Percentiles rank a stretch among this genome's conserved stretches.
These are phyloP conservation scores for Neofusicoccum cordaticola DNA, from an alignment of 2,329 filamentous ascomycete genomes.

Conservation along the genomic window DNA sequence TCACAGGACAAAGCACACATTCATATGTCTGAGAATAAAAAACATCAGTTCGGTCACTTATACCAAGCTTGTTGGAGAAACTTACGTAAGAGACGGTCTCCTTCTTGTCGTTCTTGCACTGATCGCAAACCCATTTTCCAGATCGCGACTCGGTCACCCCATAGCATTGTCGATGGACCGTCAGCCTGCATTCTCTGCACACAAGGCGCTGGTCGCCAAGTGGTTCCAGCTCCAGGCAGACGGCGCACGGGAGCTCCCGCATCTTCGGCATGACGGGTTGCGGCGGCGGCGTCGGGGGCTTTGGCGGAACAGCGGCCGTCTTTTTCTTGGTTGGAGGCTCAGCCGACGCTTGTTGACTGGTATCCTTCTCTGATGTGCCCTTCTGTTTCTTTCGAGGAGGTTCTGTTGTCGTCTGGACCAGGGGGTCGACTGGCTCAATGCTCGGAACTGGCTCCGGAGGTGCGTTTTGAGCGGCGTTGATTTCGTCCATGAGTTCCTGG, in stretches of 20 bases:
- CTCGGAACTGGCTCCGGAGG: constrained; percentile 22
- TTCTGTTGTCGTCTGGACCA: constrained; percentile 35
- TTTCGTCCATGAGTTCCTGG: constrained; percentile 82
- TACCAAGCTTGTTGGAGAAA: constrained; percentile 21
- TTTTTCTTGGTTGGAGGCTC: constrained; percentile 55
- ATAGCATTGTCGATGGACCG: constrained; percentile 89
- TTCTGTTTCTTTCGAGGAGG: constrained; percentile 62
- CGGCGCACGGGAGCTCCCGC: constrained; percentile 75
- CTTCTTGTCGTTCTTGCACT: constrained; percentile 90
- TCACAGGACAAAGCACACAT: constrained; percentile 86
- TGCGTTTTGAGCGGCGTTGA: constrained; percentile 35
- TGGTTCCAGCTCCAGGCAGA: constrained; percentile 75
- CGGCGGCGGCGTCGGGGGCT: constrained; percentile 55
- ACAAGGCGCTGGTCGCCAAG: constrained; percentile 57
- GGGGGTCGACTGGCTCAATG: constrained; percentile 24
- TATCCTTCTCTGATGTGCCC: constrained; percentile 46
- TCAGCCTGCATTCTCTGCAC: constrained; percentile 84
- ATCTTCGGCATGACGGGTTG: constrained; percentile 76
- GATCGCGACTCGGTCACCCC: constrained; percentile 71
- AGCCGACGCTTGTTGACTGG: constrained; percentile 43
- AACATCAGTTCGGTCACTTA: not conserved
- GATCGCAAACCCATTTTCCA: constrained; percentile 91
- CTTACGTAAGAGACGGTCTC: constrained; percentile 85
- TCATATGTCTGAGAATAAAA: constrained; percentile 66
- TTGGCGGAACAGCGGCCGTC: constrained; percentile 46